These are phyloP conservation scores for Fusarium redolens DNA, from an alignment of 2,329 filamentous ascomycete genomes.

Conservation along the genomic window DNA sequence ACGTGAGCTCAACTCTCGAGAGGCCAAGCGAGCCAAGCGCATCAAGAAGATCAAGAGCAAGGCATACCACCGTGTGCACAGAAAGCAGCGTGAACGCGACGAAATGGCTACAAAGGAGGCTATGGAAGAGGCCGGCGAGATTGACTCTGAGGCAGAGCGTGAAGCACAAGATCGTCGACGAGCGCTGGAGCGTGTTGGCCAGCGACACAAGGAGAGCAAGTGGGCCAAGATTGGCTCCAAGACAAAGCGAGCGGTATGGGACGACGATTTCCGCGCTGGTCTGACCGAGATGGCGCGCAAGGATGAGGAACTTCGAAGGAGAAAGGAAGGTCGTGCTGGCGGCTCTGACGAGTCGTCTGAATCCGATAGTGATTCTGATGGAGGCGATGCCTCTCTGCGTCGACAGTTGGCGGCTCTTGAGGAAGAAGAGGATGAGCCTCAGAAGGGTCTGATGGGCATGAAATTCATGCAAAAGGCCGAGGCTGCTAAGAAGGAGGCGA, in stretches of 20 bases:
- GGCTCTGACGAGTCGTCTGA: constrained; percentile 64
- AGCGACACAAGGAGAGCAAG: constrained; percentile 87
- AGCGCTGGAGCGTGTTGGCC: constrained; percentile 86
- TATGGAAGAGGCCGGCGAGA: constrained; percentile 67
- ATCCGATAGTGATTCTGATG: constrained; percentile 66
- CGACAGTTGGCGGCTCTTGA: constrained; percentile 57
- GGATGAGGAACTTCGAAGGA: constrained; percentile 82
- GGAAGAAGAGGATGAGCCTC: constrained; percentile 62
- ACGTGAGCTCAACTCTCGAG: constrained; percentile 86
- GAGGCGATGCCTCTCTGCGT: constrained; percentile 65
- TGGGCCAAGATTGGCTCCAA: constrained; percentile 90
- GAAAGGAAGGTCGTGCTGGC: constrained; percentile 77
- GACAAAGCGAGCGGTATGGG: constrained; percentile 85
- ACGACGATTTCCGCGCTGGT: constrained; percentile 83
- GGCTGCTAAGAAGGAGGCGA: constrained; percentile 78
- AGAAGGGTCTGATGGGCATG: constrained; percentile 81
- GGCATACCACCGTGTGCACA: constrained; percentile 89
- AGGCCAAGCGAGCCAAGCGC: constrained; percentile 87
- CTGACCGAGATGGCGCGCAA: constrained; percentile 84
- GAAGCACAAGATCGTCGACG: constrained; percentile 76
- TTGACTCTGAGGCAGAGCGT: constrained; percentile 73
- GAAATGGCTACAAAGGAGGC: constrained; percentile 64
- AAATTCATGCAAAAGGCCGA: constrained; percentile 96
- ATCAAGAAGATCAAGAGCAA: constrained; percentile 99
- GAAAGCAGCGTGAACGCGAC: constrained; percentile 73